Evolutionary conservation across 139 green algal species (phyloP), one percentile per base, ranked within the genome.

Genomic region (Chlorella sp.): DNA sequence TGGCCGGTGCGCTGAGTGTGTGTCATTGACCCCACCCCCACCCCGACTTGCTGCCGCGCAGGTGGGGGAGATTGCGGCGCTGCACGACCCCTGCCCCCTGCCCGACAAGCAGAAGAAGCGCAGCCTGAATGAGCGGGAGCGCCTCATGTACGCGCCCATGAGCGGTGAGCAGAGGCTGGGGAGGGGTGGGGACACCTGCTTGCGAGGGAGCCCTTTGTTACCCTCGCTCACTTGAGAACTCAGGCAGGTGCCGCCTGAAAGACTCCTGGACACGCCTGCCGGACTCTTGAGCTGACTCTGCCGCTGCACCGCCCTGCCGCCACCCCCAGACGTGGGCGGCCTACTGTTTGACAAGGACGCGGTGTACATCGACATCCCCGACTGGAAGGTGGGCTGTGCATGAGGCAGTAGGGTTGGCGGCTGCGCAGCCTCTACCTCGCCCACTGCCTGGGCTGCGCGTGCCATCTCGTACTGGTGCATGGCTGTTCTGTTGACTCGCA

Each of bases 331-430:
- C n/a, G 78, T 98, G n/a, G 97, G 96, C 0, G 96, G 96, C 14
- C 89, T 99, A 81, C 89, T 98, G 87, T 99, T 98, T 83, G 97
- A 99, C 91, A 95, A 96, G 84, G 97, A 99, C 60, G 97, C 96
- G 1, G 94, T 98, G 30, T 99, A 99, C 88, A 95, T 99, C 62
- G 94, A 99, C 88, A 97, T 99, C 67, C 94, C 95, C 19, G 96
- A 99, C 89, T 98, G 94, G 92, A 98, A 99, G 91, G 94, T 98
- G 81, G 22, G 82, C n/a, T n/a, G n/a, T 48, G 76, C 5, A 17
- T 30, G 74, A 13, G 3, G 46, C 36, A 48, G 74, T 70, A 41
- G 32, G 6, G 32, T 4, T 70, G 51, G 51, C n/a, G n/a, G n/a
- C n/a, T n/a, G n/a, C n/a, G n/a, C n/a, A n/a, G n/a, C n/a, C n/a